A percentile compares a stretch with the other conserved stretches of the same genome.
These are phyloP conservation scores for Trametes hirsuta DNA, from an alignment of 1,284 basidiomycete genomes.

Conservation along the genomic window DNA sequence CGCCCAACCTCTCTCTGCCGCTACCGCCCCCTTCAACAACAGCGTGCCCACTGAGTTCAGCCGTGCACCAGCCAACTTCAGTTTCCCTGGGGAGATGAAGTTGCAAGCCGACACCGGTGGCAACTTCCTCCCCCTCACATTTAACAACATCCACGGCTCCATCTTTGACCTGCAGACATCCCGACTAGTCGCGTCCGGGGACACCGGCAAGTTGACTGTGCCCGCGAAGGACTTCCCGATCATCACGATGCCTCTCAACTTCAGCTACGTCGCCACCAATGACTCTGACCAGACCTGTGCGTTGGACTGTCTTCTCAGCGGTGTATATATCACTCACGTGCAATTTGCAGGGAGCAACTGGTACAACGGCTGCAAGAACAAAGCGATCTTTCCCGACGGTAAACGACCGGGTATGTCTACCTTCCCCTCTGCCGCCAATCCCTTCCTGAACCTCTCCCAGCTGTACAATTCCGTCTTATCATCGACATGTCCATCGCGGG, in stretches of 20 bases:
- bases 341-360: constrained; percentile 64
- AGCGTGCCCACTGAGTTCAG: constrained; percentile 66
- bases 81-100: constrained; percentile 75
- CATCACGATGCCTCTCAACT: constrained; percentile 75
- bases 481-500: constrained; percentile 75
- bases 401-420: constrained; percentile 60
- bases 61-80: constrained; percentile 81
- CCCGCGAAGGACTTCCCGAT: constrained; percentile 65
- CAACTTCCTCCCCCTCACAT: constrained; percentile 76
- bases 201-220: constrained; percentile 56
- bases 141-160: constrained; percentile 65
- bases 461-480: constrained; percentile 68
- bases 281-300: constrained; percentile 80
- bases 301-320: constrained; percentile 29
- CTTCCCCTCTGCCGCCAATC: neutral
- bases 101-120: constrained; percentile 72
- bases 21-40: constrained; percentile 56
- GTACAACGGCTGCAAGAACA: constrained; percentile 80
- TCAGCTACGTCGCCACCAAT: constrained; percentile 82
- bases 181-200: constrained; percentile 67
- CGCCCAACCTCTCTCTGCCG: constrained; percentile 57
- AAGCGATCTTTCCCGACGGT: constrained; percentile 50
- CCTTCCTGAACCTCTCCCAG: constrained; percentile 38
- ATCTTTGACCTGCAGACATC: constrained; percentile 69
- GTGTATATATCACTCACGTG: neutral